Evolutionary conservation across 257 asterid species (phyloP).

Genomic region (Prunella vulgaris): DNA sequence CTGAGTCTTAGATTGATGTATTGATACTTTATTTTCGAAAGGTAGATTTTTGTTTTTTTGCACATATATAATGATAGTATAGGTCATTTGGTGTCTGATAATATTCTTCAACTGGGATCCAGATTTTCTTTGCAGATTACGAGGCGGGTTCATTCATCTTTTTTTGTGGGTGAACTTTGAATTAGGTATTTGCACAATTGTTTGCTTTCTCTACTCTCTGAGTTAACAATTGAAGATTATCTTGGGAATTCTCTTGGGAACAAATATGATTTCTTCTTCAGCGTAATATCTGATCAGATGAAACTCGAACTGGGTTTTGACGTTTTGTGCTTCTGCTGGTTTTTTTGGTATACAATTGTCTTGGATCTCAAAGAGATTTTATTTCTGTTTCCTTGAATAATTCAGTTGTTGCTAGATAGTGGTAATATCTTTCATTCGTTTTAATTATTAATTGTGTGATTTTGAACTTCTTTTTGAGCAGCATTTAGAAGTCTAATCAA

Average conservation of each 20-base stretch:
- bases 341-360: neutral
- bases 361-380: neutral
- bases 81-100: slow-evolving; percentile 29
- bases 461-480: neutral
- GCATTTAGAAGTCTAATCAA: neutral
- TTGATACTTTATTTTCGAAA: slow-evolving; percentile 15
- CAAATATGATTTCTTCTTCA: neutral
- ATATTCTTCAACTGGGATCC: slow-evolving; percentile 31
- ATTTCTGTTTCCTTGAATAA: neutral
- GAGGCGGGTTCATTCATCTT: slow-evolving; percentile 36
- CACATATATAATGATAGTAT: slow-evolving; percentile 11
- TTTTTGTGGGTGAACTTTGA: slow-evolving; percentile 23
- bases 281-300: slow-evolving; percentile 19
- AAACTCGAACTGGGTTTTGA: neutral
- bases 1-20: slow-evolving; percentile 28
- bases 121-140: slow-evolving; percentile 32
- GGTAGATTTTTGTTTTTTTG: slow-evolving; percentile 23
- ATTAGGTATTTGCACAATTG: slow-evolving; percentile 5
- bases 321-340: neutral
- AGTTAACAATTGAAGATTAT: slow-evolving; percentile 6
- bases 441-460: neutral
- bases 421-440: neutral
- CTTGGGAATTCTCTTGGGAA: slow-evolving; percentile 3
- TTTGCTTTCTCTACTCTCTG: slow-evolving; percentile 2
- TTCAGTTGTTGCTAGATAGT: neutral